Base-by-base conservation (phyloP, 805 yeast genomes). In the Wickerhamiella musiphila region DNA sequence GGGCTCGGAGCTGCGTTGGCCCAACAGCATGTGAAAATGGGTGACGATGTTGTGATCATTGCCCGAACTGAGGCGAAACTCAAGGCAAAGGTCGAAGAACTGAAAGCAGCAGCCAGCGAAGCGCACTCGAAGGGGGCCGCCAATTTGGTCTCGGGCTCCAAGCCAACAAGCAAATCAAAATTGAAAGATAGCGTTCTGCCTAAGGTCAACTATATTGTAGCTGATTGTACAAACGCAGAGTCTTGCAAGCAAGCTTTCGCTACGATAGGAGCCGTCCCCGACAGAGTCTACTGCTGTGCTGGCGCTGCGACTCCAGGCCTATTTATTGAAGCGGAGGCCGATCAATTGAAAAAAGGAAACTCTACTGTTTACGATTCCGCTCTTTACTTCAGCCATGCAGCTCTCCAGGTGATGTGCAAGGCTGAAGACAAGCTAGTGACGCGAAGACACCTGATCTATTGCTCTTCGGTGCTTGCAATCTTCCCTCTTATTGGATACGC, bases 401-500 rank as follows among this genome's bases (percentile, higher is more conserved):
- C 54, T n/a, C 21, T 54, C 41, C 26, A 37, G 18, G 37, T 48
- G 23, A 47, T 62, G 57, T 48, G 49, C 11, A 32, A 33, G 14
- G 47, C 48, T 7, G 35, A 35, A 8, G 43, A 49, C 22, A 36
- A 49, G 29, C 38, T 12, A n/a, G 23, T 19, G 4, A 28, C 39
- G 19, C 39, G 48, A 40, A 67, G 73, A 35, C 75, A 64, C 46
- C 64, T 71, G 42, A 69, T 71, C 16, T 66, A 62, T 38, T 74
- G 66, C 45, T 78, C 94, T 0, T 79, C 94, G 2, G 78, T 73
- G 4, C 70, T 76, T 7, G 83, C 92, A 2, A 70, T 76, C 42
- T 86, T 70, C 58, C 82, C 94, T 4, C 76, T 86, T 47, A 78
- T 82, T 27, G 99, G 99, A 0, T 90, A 90, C 51, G 66, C 73